A percentile compares a stretch with the other conserved stretches of the same genome.
Conservation (phyloP, 2,329 filamentous ascomycete genomes). For the Neophaeococcomyces aloes region DNA sequence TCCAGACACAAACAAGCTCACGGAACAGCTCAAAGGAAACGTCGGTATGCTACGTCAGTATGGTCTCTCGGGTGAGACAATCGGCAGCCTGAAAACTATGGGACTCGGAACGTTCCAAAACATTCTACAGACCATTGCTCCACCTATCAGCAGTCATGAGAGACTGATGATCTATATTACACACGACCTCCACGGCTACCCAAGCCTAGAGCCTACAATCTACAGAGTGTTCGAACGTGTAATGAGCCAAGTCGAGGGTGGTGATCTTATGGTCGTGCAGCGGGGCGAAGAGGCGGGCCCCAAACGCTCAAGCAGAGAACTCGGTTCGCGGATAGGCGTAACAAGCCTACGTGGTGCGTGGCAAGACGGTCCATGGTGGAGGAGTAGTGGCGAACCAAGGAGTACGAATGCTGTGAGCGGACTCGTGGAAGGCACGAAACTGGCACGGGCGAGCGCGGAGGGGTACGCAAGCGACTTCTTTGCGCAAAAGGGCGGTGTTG, state of each 20-base stretch:
- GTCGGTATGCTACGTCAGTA: conserved; percentile 62
- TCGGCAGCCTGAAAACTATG: conserved; percentile 73
- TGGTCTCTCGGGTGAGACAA: conserved; percentile 52
- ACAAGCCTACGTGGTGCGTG: conserved; percentile 46
- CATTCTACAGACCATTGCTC: conserved; percentile 87
- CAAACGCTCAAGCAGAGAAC: conserved; percentile 51
- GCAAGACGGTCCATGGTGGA: conserved; percentile 96
- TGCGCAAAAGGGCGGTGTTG: conserved; percentile 62
- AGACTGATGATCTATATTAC: conserved; percentile 94
- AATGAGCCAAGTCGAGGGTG: conserved; percentile 98
- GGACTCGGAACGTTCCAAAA: conserved; percentile 91
- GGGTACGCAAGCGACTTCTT: conserved; percentile 81
- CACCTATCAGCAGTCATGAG: conserved; percentile 93
- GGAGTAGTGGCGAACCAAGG: conserved; percentile 49
- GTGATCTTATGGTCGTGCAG: conserved; percentile 87
- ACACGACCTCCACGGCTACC: conserved; percentile 89
- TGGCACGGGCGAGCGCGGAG: conserved; percentile 81
- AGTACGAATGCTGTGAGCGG: conserved; percentile 73
- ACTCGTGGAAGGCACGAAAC: conserved; percentile 75
- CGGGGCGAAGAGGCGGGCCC: conserved; percentile 75
- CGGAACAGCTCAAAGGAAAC: conserved; percentile 84
- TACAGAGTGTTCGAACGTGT: conserved; percentile 86
- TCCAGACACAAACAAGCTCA: conserved; percentile 81
- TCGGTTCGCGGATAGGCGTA: conserved; percentile 38
- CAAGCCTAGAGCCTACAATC: conserved; percentile 83